Evolutionary conservation across 495 filamentous ascomycete genomes (phyloP).

Genomic region (Rusavskia elegans): DNA sequence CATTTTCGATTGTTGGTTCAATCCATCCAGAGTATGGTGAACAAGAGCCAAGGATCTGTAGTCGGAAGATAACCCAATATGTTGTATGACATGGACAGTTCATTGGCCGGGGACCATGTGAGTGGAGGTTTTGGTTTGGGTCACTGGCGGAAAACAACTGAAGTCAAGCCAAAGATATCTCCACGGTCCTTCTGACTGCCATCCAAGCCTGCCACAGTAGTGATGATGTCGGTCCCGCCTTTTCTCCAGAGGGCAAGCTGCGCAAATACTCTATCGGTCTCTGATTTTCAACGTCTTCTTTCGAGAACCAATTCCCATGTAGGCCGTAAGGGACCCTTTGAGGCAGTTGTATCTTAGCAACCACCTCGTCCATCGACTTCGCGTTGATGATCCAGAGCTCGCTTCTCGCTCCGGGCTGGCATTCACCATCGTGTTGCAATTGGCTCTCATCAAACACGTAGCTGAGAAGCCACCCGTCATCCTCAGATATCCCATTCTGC

Average conservation of each 20-base stretch:
- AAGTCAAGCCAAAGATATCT: not conserved
- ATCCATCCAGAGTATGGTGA: no score
- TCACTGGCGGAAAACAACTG: no score
- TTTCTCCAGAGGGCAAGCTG: not conserved
- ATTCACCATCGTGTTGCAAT: conserved; percentile 28
- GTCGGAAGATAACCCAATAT: no score
- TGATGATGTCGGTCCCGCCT: not conserved
- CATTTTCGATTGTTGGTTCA: no score
- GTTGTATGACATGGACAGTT: no score
- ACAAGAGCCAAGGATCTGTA: not conserved
- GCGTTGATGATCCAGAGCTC: conserved; percentile 56
- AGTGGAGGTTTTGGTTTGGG: no score
- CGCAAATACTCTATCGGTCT: conserved; percentile 9
- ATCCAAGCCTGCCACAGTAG: conserved; percentile 7
- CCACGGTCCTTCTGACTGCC: not conserved
- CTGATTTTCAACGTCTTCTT: conserved; percentile 34
- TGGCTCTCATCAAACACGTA: conserved; percentile 46
- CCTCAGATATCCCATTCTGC: conserved; percentile 22
- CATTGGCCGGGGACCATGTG: no score
- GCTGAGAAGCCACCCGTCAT: conserved; percentile 44
- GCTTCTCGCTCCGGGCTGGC: conserved; percentile 22
- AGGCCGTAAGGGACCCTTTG: conserved; percentile 52
- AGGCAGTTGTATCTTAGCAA: conserved; percentile 37
- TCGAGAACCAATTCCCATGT: conserved; percentile 48
- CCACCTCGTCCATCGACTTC: conserved; percentile 35